phyloP scores from a whole-genome alignment of 225 moss, liverwort and hornwort species.

The Bryoerythrophyllum caledonicum region DNA sequence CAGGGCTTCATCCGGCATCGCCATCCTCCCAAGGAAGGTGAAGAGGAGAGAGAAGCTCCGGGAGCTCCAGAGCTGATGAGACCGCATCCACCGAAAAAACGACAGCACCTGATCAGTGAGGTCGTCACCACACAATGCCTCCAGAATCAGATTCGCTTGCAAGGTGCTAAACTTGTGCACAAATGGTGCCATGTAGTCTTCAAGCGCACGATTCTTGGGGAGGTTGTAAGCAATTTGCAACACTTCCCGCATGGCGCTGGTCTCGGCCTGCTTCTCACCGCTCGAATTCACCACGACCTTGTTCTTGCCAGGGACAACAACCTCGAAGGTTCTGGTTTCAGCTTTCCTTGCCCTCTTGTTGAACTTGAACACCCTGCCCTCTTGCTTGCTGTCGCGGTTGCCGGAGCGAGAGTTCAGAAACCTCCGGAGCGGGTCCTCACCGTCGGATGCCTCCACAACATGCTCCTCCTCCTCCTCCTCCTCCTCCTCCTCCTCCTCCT shows the following conservation, averaged over 20 bases:
- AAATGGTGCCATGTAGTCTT: conserved; percentile 65
- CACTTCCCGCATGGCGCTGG: conserved; percentile 46
- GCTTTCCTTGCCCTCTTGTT: conserved; percentile 43
- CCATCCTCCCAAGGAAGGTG: conserved; percentile 57
- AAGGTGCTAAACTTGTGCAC: conserved; percentile 41
- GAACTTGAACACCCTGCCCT: conserved; percentile 29
- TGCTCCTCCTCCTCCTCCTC: conserved; percentile 13
- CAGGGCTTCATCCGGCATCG: conserved; percentile 74
- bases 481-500: conserved; percentile 8
- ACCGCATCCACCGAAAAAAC: conserved; percentile 94
- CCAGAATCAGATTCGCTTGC: conserved; percentile 72
- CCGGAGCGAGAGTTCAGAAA: conserved; percentile 60
- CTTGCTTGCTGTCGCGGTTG: conserved; percentile 44
- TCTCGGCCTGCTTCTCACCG: conserved; percentile 19
- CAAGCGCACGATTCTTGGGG: conserved; percentile 57
- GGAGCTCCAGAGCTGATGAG: conserved; percentile 70
- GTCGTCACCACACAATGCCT: conserved; percentile 58
- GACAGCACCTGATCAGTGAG: conserved; percentile 63
- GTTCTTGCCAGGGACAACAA: conserved; percentile 17
- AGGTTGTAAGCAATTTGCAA: conserved; percentile 58
- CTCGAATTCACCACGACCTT: not conserved
- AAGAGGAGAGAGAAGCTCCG: conserved; percentile 82
- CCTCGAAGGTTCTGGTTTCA: conserved; percentile 15
- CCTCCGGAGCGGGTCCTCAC: conserved; percentile 45
- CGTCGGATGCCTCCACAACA: conserved; percentile 23